Base-by-base conservation (phyloP, 306 rosid species). In the Hylodesmum podocarpum region DNA sequence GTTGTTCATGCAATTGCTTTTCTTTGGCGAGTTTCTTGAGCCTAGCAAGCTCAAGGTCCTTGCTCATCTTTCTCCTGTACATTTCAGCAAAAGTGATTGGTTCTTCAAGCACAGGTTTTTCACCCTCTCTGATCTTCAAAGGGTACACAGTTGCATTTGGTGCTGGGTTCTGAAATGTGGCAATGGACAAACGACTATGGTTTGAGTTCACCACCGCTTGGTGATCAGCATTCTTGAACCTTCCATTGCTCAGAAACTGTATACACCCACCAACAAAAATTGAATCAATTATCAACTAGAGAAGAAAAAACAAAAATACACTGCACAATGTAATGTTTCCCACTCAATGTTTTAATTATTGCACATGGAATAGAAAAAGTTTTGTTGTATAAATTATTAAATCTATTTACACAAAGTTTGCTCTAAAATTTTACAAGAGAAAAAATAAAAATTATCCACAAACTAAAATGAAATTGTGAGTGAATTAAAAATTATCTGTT, bases 141-240 rank as follows among this genome's bases (percentile, higher is more conserved):
- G 97, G 97, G 34, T 86, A 92, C 40, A 92, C 97, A 7, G 13
- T 81, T 3, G 97, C 96, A 0, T 92, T 87, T 13, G 81, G 90
- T 1, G 96, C 87, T 19, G 97, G 97, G 80, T 92, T 92, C 27
- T 92, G 97, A 77, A 92, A 95, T 5, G 97, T 95, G 0, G 99
- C 99, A 62, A 95, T 92, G 9, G 99, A 95, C 66, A 95, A 64
- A 27, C 99, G 83, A 66, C 91, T 91, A 6, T 22, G 9, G 79
- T 91, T 83, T 0, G 97, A 90, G 88, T 95, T 95, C 84, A 95
- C 99, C 72, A 92, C 99, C 16, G 97, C 99, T 70, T 87, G 94
- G 49, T 95, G 99, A 61, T 95, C 97, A 7, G 97, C 99, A 18
- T 87, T 95, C 87, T 84, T 95, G 86, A 95, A 95, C 84, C 97